Base-by-base conservation (phyloP, 2,329 filamentous ascomycete species). In the Chaetomium sp. region DNA sequence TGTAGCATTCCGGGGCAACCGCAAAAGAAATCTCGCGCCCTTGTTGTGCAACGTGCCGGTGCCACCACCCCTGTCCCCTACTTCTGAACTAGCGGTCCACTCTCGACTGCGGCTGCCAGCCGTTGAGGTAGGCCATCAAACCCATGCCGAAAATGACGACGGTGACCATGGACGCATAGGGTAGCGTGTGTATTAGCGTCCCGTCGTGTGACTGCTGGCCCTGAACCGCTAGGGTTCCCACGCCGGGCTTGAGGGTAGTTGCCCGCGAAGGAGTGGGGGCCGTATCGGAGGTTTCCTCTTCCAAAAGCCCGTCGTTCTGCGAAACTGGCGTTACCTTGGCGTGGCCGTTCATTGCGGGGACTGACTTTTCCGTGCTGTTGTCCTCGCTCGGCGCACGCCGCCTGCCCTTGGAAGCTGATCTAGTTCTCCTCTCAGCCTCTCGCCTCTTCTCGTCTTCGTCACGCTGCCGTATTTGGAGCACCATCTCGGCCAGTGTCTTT, bases 61-160 rank as follows among this genome's bases (percentile, higher is more conserved):
- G 27, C 25, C 13, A 21, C 25, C 21, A 9, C 31, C 35, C 1
- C 10, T 21, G n/a, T 16, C 31, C 9, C 16, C n/a, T 21, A 9
- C 33, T n/a, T 49, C 50, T 29, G 6, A 58, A 19, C 65, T 68
- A 79, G 60, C 72, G 74, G 45, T 78, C 75, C 53, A 78, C 66
- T 58, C 74, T 77, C 27, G 75, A 75, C 63, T 80, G 78, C 31
- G 79, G 73, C 71, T 92, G 90, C 90, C 90, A 94, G 59, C 90
- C 89, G 73, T 95, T 95, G 70, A 95, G 83, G 77, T 93, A 93
- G 50, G 90, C 90, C 91, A 95, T 95, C 69, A 95, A 76, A 16
- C 91, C 90, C 79, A 95, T 89, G 35, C 91, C 91, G 66, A 95
- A 80, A 63, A 95, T 77, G 29, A 95, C 91, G 35, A 95, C 91